Percentiles rank a stretch among this genome's conserved stretches.
phyloP scores from a whole-genome alignment of 208 protist genomes.

The Blechomonas ayalai region DNA sequence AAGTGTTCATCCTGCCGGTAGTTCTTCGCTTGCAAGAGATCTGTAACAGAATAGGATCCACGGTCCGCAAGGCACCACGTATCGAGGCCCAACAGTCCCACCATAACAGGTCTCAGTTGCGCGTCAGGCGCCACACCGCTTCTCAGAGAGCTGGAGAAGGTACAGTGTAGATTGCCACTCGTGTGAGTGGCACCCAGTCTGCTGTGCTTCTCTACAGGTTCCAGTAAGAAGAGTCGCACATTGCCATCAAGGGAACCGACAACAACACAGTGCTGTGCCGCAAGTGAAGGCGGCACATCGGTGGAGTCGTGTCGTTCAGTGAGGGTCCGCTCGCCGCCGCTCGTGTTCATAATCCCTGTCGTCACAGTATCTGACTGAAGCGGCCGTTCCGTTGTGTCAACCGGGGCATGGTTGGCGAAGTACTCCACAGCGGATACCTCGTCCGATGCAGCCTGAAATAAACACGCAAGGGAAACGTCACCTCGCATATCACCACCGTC shows the following conservation, averaged over 20 bases:
- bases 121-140: neutral
- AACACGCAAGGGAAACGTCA: conserved; percentile 1
- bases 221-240: conserved; percentile 50
- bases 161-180: neutral
- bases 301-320: too few species aligned
- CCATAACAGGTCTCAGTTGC: conserved; percentile 8
- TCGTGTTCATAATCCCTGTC: too few species aligned
- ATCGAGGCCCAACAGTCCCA: conserved; percentile 37
- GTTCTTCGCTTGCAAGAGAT: too few species aligned
- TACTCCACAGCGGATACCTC: conserved; percentile 14
- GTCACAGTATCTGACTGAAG: too few species aligned
- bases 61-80: conserved; percentile 18
- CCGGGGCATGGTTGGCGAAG: conserved; percentile 3
- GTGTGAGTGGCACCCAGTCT: neutral
- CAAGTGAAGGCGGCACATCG: too few species aligned
- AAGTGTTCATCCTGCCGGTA: too few species aligned
- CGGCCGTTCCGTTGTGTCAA: too few species aligned
- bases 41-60: too few species aligned
- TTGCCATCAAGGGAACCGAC: conserved; percentile 48
- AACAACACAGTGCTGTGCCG: too few species aligned
- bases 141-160: too few species aligned
- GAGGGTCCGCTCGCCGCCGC: too few species aligned
- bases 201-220: neutral
- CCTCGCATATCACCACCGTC: conserved; percentile 18
- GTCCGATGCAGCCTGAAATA: conserved; percentile 1